A percentile compares a stretch with the other conserved stretches of the same genome.
Conservation (phyloP, 2,329 filamentous ascomycete species). For the Claviceps africana region DNA sequence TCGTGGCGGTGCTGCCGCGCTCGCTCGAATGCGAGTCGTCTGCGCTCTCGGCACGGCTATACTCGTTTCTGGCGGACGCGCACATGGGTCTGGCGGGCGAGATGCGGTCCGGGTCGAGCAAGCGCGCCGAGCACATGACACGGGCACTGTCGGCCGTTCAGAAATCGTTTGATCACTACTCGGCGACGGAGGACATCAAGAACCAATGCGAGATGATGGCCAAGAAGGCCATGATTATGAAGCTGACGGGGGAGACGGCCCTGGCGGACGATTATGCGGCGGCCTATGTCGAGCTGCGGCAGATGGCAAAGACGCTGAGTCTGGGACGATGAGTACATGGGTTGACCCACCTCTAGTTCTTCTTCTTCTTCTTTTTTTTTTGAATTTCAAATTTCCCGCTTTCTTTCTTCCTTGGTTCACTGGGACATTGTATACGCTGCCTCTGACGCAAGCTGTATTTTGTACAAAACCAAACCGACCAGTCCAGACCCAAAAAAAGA, state of each 20-base stretch:
- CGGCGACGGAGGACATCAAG: constrained; percentile 47
- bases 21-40: constrained; percentile 57
- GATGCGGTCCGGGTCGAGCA: constrained; percentile 25
- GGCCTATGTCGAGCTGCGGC: constrained; percentile 46
- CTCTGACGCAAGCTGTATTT: neutral
- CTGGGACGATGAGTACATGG: constrained; percentile 6
- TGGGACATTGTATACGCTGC: neutral
- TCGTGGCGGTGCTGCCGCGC: constrained; percentile 59
- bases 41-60: constrained; percentile 49
- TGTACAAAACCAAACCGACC: neutral
- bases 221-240: constrained; percentile 68
- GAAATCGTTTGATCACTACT: constrained; percentile 49
- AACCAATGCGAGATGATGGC: constrained; percentile 67
- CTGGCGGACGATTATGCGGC: constrained; percentile 54
- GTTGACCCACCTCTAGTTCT: neutral
- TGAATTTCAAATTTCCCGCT: neutral
- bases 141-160: constrained; percentile 48
- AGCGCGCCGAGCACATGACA: constrained; percentile 41
- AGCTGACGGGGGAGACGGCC: constrained; percentile 48
- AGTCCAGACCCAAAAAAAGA: neutral
- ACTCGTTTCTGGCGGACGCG: constrained; percentile 59
- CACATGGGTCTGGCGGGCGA: constrained; percentile 62
- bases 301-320: constrained; percentile 19
- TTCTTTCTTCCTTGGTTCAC: neutral
- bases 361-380: neutral